Conservation (phyloP, 208 protist species). For the Wallacemonas sp. region DNA sequence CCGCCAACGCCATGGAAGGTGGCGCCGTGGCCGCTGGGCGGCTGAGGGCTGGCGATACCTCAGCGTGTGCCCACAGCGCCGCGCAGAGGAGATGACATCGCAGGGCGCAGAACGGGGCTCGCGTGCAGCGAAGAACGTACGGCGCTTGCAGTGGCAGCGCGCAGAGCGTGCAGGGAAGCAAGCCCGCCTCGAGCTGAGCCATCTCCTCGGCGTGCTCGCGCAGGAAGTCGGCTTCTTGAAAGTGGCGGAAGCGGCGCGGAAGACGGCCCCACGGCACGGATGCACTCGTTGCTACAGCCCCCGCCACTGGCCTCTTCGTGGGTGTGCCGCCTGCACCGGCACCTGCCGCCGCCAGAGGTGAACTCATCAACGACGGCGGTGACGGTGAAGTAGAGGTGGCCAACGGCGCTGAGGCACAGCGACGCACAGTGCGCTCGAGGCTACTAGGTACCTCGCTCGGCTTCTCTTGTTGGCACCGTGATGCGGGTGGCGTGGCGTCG, state of each 20-base stretch:
- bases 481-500: too few relatives aligned
- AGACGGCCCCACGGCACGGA: too few relatives aligned
- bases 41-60: not conserved
- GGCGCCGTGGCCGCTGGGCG: not conserved
- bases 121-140: constrained; percentile 59
- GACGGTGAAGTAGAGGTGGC: not conserved
- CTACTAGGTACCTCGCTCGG: too few relatives aligned
- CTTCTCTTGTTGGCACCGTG: too few relatives aligned
- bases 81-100: constrained; percentile 65
- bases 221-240: constrained; percentile 50
- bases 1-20: not conserved
- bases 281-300: too few relatives aligned
- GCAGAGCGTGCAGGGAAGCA: constrained; percentile 73
- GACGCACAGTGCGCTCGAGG: not conserved
- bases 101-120: constrained; percentile 64
- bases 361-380: too few relatives aligned
- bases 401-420: not conserved
- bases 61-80: constrained; percentile 56
- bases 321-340: too few relatives aligned
- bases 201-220: constrained; percentile 40
- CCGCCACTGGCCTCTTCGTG: too few relatives aligned
- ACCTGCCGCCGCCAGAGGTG: too few relatives aligned
- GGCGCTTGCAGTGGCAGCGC: constrained; percentile 56
- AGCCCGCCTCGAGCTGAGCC: constrained; percentile 26
- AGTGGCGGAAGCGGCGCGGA: constrained; percentile 33